These are phyloP conservation scores for Dioscorea alata DNA, from an alignment of 106 monocot species.

Conservation along the genomic window DNA sequence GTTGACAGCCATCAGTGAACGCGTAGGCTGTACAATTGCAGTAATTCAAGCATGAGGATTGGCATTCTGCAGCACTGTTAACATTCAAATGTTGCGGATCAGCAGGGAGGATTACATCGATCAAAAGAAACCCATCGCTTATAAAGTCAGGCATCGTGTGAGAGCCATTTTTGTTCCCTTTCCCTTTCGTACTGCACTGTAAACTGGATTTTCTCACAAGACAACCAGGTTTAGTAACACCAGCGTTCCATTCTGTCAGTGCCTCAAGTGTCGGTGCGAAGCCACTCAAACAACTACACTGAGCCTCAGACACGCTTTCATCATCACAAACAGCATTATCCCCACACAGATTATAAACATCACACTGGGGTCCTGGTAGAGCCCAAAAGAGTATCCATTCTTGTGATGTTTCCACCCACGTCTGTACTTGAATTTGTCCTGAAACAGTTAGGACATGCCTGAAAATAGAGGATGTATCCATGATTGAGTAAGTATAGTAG, in stretches of 20 bases:
- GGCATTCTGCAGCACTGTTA: neutral
- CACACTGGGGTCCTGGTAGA: too few species aligned
- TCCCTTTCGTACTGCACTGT: neutral
- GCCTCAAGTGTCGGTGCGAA: too few species aligned
- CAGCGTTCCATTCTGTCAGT: neutral
- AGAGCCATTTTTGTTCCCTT: neutral
- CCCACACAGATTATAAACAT: too few species aligned
- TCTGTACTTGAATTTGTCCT: too few species aligned
- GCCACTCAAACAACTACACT: too few species aligned
- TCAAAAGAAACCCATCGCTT: neutral
- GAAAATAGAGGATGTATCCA: too few species aligned
- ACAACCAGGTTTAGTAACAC: neutral
- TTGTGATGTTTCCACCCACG: too few species aligned
- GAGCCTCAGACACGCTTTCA: too few species aligned
- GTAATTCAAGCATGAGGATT: constrained; percentile 1
- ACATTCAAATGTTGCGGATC: neutral
- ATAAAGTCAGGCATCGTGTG: neutral
- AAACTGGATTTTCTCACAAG: neutral
- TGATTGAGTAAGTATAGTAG: too few species aligned
- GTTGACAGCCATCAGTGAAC: neutral
- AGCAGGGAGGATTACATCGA: neutral
- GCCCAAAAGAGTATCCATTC: too few species aligned
- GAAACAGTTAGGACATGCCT: too few species aligned
- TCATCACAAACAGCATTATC: too few species aligned
- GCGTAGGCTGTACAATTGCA: constrained; percentile 2